Base-by-base conservation (phyloP, 768 basidiomycete species). In the Panellus pusillus region DNA sequence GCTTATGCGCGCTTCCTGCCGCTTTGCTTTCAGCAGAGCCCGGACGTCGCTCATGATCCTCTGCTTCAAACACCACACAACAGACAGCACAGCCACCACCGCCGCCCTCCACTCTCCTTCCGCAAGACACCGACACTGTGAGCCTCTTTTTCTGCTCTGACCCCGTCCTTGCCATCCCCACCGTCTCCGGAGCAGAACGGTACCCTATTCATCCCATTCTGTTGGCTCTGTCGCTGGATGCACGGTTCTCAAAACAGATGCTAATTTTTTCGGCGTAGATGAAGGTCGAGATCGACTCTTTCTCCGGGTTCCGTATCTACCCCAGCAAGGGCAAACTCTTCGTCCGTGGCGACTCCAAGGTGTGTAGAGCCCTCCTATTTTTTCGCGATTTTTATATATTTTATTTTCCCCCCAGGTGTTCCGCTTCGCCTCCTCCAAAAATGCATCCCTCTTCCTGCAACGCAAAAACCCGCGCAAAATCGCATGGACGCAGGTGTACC, bases 391-490 rank as follows among this genome's bases (percentile, higher is more conserved):
- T 17, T 19, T 19, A 9, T 17, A 31, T 14, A 9, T 37, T 27
- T 24, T 44, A 17, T 35, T 40, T 24, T 18, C n/a, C 0, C 14
- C 32, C 4, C 66, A 96, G 93, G 83, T 93, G 71, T 98, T 96
- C 89, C 93, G 96, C 72, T 98, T 98, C 77, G 80, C 87, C 64
- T 79, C 74, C 70, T 91, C 91, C 61, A 98, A 98, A 84, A 91
- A 86, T 68, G 82, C 94, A 58, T 98, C 96, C 57, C 89, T 99
- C 62, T 98, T 98, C 87, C 79, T 91, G 54, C 97, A 99, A 75
- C 91, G 96, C 79, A 99, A 99, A 81, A 98, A 99, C 82, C 97
- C 97, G 47, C 92, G 97, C 71, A 98, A 98, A 85, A 94, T 98
- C 77, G 89, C 96, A 60, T 98, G 96, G 96, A 98, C 96, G 36